Base-by-base conservation (phyloP, 495 filamentous ascomycete genomes). In the Tuber indicum region DNA sequence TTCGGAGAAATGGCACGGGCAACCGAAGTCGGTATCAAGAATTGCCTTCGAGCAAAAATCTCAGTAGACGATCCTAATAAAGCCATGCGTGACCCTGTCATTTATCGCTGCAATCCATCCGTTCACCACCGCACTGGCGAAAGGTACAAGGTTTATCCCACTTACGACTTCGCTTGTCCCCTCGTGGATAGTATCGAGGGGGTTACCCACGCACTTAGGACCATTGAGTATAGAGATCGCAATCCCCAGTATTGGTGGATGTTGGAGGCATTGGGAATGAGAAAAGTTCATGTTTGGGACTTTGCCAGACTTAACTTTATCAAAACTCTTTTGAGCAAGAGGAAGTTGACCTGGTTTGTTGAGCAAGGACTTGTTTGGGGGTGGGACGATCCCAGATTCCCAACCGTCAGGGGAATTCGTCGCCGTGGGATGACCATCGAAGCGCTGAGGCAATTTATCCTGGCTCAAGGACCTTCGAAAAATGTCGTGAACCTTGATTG, bases 161-260 rank as follows among this genome's bases (percentile, higher is more conserved):
- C 93, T 71, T 98, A 98, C 84, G 94, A 97, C 84, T 96, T 97
- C 82, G 91, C 91, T 77, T 97, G 93, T 85, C 96, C 96, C 21
- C 89, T 98, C 58, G 90, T 99, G 70, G 96, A 99, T 85, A 90
- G 90, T 42, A 85, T 94, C 79, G 94, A 98, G 86, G 94, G 94
- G 66, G 93, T 98, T 72, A 98, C 96, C 19, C 96, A 98, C 84
- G 96, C 96, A 43, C 89, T 99, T 73, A 90, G 96, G 78, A 97
- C 96, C 2, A 98, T 94, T 76, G 96, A 99, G 87, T 99, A 98
- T 87, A 92, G 94, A 58, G 96, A 99, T 85, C 93, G 96, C 73
- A 98, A 99, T 85, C 91, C 93, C 17, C 95, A 97, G 86, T 99
- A 98, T 86, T 90, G 96, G 83, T 99, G 96, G 96, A 94, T 99